Evolutionary conservation across 1,284 basidiomycete genomes (phyloP), one percentile per base, ranked within the genome.

Genomic region (Apiotrichum siamense): DNA sequence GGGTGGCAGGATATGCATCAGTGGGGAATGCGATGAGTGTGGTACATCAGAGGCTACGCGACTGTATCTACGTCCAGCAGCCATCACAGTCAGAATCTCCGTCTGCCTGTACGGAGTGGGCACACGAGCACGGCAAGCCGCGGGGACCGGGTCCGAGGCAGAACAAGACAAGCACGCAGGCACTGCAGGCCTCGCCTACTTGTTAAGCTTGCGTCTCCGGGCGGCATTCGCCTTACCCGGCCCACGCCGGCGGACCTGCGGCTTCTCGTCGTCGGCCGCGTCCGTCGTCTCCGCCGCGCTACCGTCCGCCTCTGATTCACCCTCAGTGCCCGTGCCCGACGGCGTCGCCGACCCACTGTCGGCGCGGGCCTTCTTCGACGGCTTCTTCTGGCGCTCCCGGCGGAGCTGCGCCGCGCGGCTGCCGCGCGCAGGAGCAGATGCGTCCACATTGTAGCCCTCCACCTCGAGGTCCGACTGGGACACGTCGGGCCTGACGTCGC

Each of bases 161-260:
- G n/a, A n/a, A n/a, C n/a, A n/a, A n/a, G n/a, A n/a, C n/a, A n/a
- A n/a, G n/a, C n/a, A n/a, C n/a, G n/a, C n/a, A n/a, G n/a, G n/a
- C n/a, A n/a, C n/a, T n/a, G n/a, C n/a, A n/a, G n/a, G n/a, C n/a
- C n/a, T n/a, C n/a, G n/a, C 17, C 47, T 60, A 69, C 59, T 70
- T 67, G 51, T 69, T 70, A 52, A 63, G 48, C 60, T 74, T 74
- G 51, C 72, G 60, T 52, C 67, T 56, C 37, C 70, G 60, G 38
- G 62, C 62, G 4, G 54, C 72, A 4, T 61, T 65, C 3, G 70
- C 63, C 55, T 70, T 70, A 18, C 69, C 71, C 3, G 49, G 45
- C 10, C 61, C 66, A 15, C 41, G 41, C 27, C 41, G 41, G 41
- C 41, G 41, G 27, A 27, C 18, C 7, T 55, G 45, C 31, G 52